Conservation (phyloP, 2,329 filamentous ascomycete species). For the Pestalotiopsis sp. region DNA sequence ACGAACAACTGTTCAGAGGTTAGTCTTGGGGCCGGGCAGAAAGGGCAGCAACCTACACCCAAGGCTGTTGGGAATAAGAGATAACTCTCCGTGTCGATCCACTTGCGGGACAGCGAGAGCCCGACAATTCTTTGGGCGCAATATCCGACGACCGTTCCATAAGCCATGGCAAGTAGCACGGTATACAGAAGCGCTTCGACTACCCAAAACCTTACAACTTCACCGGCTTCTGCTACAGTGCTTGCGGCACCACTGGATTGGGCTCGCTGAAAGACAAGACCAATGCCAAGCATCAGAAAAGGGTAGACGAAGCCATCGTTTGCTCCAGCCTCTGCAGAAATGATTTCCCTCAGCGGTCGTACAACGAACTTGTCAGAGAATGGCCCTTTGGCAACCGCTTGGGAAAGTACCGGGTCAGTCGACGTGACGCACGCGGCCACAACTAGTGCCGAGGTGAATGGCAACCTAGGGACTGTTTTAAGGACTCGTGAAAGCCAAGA, state of each 20-base stretch:
- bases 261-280: constrained; percentile 50
- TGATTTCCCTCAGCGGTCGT: constrained; percentile 59
- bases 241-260: too few species aligned
- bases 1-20: constrained; percentile 51
- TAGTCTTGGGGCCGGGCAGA: neutral
- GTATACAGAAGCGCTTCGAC: constrained; percentile 63
- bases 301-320: constrained; percentile 67
- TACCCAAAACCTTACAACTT: constrained; percentile 58
- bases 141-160: constrained; percentile 54
- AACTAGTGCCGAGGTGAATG: constrained; percentile 54
- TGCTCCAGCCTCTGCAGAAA: constrained; percentile 62
- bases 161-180: constrained; percentile 52
- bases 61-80: constrained; percentile 53
- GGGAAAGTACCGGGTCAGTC: constrained; percentile 64
- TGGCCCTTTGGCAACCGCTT: constrained; percentile 63
- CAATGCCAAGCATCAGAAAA: constrained; percentile 60
- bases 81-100: constrained; percentile 58
- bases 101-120: constrained; percentile 45
- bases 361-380: constrained; percentile 65
- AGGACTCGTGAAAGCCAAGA: constrained; percentile 63
- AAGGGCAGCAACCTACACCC: constrained; percentile 33
- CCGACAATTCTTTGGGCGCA: constrained; percentile 48
- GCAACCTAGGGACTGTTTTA: constrained; percentile 55
- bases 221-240: constrained; percentile 13
- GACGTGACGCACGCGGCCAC: constrained; percentile 63